Evolutionary conservation across 2,329 filamentous ascomycete species (phyloP).

Genomic region (Exophiala sideris): DNA sequence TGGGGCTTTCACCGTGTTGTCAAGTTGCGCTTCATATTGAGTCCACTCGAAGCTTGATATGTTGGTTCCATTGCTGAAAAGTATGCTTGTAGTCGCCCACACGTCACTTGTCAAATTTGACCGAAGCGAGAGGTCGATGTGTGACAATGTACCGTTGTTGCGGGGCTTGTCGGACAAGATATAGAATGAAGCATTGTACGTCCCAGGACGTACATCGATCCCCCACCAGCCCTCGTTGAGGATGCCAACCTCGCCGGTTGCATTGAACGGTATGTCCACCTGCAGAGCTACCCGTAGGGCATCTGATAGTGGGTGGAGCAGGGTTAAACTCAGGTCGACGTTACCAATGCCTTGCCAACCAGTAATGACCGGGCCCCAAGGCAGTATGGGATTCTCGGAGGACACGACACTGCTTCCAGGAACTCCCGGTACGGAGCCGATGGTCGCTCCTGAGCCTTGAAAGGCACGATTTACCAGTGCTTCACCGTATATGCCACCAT

Average conservation of each 20-base stretch:
- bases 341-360: slow-evolving; percentile 33
- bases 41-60: slow-evolving; percentile 31
- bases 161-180: slow-evolving; percentile 37
- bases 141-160: slow-evolving; percentile 36
- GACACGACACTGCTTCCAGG: slow-evolving; percentile 26
- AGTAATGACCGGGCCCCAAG: slow-evolving; percentile 31
- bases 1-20: slow-evolving; percentile 40
- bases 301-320: slow-evolving; percentile 43
- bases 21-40: slow-evolving; percentile 37
- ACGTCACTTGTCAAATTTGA: slow-evolving; percentile 42
- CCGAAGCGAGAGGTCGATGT: slow-evolving; percentile 40
- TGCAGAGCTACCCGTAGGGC: slow-evolving; percentile 44
- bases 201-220: slow-evolving; percentile 48
- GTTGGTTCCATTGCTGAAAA: slow-evolving; percentile 20
- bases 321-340: slow-evolving; percentile 36
- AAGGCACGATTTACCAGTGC: slow-evolving; percentile 37
- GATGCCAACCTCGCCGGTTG: slow-evolving; percentile 45
- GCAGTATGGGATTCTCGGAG: slow-evolving; percentile 31
- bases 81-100: slow-evolving; percentile 37
- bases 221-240: slow-evolving; percentile 52
- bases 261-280: slow-evolving; percentile 36
- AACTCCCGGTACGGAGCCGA: slow-evolving; percentile 24
- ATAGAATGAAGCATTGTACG: slow-evolving; percentile 52
- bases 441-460: slow-evolving; percentile 31
- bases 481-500: slow-evolving; percentile 37